phyloP scores from a whole-genome alignment of 2,329 filamentous ascomycete species.

The Colletotrichum sp. region DNA sequence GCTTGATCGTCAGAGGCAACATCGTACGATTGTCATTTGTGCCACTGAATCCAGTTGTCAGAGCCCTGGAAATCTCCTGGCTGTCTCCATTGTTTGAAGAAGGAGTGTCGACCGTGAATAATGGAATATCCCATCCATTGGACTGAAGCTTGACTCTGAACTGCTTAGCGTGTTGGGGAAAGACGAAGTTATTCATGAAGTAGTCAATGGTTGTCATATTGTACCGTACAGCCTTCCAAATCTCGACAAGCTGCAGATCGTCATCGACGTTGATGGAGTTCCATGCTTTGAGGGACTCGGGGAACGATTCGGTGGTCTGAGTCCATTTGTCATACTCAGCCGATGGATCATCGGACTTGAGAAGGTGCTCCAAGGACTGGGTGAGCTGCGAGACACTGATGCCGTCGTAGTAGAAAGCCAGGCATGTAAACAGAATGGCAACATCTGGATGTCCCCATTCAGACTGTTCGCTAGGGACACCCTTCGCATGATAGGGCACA shows the following conservation, averaged over 20 bases:
- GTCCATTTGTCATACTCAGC: conserved; percentile 60
- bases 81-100: neutral
- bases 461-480: conserved; percentile 62
- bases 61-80: conserved; percentile 13
- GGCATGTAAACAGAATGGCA: conserved; percentile 66
- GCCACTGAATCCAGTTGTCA: conserved; percentile 73
- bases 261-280: conserved; percentile 66
- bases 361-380: conserved; percentile 52
- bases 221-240: conserved; percentile 56
- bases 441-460: conserved; percentile 75
- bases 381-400: conserved; percentile 53
- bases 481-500: conserved; percentile 72
- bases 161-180: conserved; percentile 68
- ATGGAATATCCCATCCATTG: conserved; percentile 71
- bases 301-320: conserved; percentile 42
- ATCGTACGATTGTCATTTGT: conserved; percentile 70
- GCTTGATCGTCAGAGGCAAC: conserved; percentile 65
- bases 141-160: conserved; percentile 68
- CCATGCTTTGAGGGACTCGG: conserved; percentile 53
- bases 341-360: conserved; percentile 60
- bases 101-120: conserved; percentile 33
- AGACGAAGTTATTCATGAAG: conserved; percentile 68
- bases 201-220: conserved; percentile 60
- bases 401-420: conserved; percentile 71
- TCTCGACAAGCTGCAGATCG: conserved; percentile 46